Base-by-base conservation (phyloP, 164 flowering plant genomes). In the Kalanchoe fedtschenkoi region DNA sequence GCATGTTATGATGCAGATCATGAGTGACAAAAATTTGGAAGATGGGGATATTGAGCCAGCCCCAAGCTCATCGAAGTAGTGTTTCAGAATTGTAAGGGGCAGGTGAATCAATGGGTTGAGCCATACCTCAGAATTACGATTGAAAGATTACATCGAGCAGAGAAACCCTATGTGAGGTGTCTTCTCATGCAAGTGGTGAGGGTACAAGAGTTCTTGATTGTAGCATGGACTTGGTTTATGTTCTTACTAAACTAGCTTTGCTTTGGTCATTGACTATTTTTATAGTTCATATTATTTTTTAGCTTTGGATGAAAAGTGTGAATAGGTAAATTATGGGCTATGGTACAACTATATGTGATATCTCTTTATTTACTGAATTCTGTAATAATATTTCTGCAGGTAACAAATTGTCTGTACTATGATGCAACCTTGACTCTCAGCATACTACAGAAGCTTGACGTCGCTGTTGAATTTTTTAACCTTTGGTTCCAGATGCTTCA, bases 401-500 rank as follows among this genome's bases (percentile, higher is more conserved):
- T 89, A 63, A 89, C 96, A 22, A 77, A 93, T 83, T 87, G 91
- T 59, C 83, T 93, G 39, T 93, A 83, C 71, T 93, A 93, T 62
- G 85, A 90, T 78, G 80, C 95, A 59, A 60, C 77, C 8, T 75
- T 93, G 70, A 76, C 99, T n/a, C 81, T 90, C 8, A 63, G 71
- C 72, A 76, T 87, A 69, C 72, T 93, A 75, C 96, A 93, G 53
- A 88, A 81, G 76, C 85, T 90, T 68, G 89, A 91, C 66, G 87
- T 93, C 72, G 85, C 95, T 6, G 74, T 82, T 21, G 99, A 93
- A 38, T 70, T 88, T 28, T 93, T 93, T 53, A 72, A 64, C 63
- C 81, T 87, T 58, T 93, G 99, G 99, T 90, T 90, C 75, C 91
- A 90, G 67, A 80, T 93, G 99, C 71, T 93, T 79, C 86, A 85